phyloP scores from a whole-genome alignment of 1,284 basidiomycete species.

The Abortiporus biennis region DNA sequence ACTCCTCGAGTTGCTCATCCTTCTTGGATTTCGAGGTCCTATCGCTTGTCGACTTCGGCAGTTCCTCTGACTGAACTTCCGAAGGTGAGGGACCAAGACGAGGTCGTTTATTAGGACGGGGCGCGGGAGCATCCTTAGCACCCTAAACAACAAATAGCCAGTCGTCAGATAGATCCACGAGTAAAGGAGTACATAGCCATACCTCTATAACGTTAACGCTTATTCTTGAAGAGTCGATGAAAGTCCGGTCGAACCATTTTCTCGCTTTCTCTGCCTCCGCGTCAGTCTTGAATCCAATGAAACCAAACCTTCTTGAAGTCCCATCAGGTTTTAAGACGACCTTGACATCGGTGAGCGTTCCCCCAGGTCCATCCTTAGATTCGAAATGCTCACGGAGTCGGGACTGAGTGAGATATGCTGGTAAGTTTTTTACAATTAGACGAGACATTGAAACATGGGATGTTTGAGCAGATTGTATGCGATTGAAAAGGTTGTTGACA shows the following conservation, averaged over 20 bases:
- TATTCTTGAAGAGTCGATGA: constrained; percentile 71
- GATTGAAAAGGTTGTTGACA: too few species aligned
- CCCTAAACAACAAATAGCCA: constrained; percentile 33
- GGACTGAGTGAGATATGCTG: constrained; percentile 63
- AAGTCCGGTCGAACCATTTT: constrained; percentile 86
- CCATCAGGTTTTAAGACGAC: constrained; percentile 77
- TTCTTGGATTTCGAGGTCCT: constrained; percentile 19
- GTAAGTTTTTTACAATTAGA: constrained; percentile 88
- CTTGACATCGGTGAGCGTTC: constrained; percentile 83
- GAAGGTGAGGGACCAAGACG: constrained; percentile 39
- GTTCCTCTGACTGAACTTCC: constrained; percentile 18
- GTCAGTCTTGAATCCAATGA: constrained; percentile 85
- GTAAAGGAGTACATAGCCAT: constrained; percentile 21
- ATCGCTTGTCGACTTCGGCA: constrained; percentile 13
- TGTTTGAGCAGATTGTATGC: background rate
- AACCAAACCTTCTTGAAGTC: constrained; percentile 84
- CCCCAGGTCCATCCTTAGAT: constrained; percentile 54
- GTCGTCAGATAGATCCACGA: background rate
- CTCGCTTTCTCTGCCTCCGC: constrained; percentile 73
- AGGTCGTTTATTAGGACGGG: constrained; percentile 64
- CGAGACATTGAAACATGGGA: constrained; percentile 61
- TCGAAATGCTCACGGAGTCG: constrained; percentile 70
- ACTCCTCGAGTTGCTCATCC: constrained; percentile 47
- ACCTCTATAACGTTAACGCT: constrained; percentile 78
- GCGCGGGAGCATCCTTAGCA: constrained; percentile 55